Conservation (phyloP, 129 eudicot species). For the Ambrosia trifida region DNA sequence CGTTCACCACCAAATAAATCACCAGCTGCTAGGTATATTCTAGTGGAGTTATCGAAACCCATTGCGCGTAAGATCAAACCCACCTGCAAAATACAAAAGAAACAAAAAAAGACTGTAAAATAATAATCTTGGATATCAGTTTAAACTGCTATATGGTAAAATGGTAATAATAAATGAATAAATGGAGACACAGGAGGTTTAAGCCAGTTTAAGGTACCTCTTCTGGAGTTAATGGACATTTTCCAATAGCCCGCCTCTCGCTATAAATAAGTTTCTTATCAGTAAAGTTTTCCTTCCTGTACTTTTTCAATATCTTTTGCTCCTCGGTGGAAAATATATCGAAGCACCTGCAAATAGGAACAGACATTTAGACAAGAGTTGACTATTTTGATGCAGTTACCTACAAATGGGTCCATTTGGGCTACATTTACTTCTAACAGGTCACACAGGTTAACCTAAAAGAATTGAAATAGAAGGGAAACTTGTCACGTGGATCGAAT, state of each 20-base stretch:
- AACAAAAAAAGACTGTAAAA: neutral
- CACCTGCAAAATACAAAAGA: conserved; percentile 48
- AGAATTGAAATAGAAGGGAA: neutral
- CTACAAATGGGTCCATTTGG: neutral
- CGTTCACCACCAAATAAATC: conserved; percentile 94
- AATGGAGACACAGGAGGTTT: neutral
- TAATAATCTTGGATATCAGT: conserved; percentile 7
- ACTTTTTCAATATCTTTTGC: conserved; percentile 65
- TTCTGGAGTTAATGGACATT: conserved; percentile 96
- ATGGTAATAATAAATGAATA: conserved; percentile 10
- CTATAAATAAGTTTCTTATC: conserved; percentile 64
- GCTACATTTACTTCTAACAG: neutral
- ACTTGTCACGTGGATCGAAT: neutral
- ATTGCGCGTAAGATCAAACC: conserved; percentile 75
- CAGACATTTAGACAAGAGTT: neutral
- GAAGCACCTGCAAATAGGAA: conserved; percentile 62
- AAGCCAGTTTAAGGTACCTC: conserved; percentile 53
- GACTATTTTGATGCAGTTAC: neutral
- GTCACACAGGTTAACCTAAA: neutral
- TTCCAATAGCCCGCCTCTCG: conserved; percentile 93
- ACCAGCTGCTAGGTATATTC: conserved; percentile 93
- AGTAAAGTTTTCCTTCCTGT: conserved; percentile 77
- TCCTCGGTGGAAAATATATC: conserved; percentile 84
- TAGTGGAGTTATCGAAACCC: conserved; percentile 85
- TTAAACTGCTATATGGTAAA: neutral